A percentile compares a stretch with the other conserved stretches of the same genome.
Conservation (phyloP, 495 filamentous ascomycete genomes). For the Xylaria sp. region DNA sequence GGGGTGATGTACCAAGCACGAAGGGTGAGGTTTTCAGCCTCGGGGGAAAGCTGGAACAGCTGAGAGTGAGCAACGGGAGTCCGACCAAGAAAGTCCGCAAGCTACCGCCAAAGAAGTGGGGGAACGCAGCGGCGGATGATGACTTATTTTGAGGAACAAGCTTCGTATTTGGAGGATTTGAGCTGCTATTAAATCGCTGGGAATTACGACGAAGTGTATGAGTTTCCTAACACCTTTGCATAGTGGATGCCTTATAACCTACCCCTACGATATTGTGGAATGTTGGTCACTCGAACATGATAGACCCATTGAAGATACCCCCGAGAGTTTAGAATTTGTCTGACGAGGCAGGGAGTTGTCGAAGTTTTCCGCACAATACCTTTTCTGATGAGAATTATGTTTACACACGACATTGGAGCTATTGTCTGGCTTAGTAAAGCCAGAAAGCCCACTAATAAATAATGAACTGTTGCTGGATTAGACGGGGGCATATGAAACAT, state of each 20-base stretch:
- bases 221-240: background rate
- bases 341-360: background rate
- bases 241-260: background rate
- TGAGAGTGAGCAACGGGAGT: slow-evolving; percentile 36
- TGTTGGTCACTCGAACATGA: slow-evolving; percentile 19
- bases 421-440: background rate
- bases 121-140: slow-evolving; percentile 40
- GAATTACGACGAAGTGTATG: background rate
- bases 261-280: slow-evolving; percentile 1
- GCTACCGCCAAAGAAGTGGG: slow-evolving; percentile 48
- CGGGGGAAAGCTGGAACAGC: slow-evolving; percentile 37
- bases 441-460: background rate
- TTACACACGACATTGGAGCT: background rate
- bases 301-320: slow-evolving; percentile 35
- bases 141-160: slow-evolving; percentile 42
- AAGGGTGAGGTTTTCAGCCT: slow-evolving; percentile 33
- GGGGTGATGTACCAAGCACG: slow-evolving; percentile 41
- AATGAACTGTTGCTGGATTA: background rate
- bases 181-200: background rate
- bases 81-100: slow-evolving; percentile 52
- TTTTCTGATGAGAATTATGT: slow-evolving; percentile 11
- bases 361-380: background rate
- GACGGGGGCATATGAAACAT: background rate
- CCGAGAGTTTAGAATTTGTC: slow-evolving; percentile 1
- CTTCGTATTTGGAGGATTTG: background rate